Percentiles rank a stretch among this genome's conserved stretches.
These are phyloP conservation scores for Coccomyxa sp. DNA, from an alignment of 139 green algal species.

Conservation along the genomic window DNA sequence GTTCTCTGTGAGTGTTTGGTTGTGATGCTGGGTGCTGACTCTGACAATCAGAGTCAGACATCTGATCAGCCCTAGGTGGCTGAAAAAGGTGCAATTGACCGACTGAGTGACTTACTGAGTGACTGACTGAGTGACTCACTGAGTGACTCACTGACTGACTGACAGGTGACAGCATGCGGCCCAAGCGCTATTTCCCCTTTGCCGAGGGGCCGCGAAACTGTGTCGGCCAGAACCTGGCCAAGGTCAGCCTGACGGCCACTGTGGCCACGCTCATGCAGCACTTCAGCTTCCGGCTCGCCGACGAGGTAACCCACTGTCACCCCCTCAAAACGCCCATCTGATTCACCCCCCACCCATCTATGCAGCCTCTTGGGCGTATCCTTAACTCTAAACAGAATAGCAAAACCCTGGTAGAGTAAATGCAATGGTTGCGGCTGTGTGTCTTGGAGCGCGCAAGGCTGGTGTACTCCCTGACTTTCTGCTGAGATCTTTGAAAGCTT, in stretches of 20 bases:
- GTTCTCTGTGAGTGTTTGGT: background rate
- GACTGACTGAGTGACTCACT: too few species aligned
- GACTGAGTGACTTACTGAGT: background rate
- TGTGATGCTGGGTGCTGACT: background rate
- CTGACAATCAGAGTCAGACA: background rate
- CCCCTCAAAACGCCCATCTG: too few species aligned
- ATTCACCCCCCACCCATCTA: too few species aligned
- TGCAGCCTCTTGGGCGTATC: too few species aligned
- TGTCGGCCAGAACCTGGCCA: slow-evolving; percentile 8
- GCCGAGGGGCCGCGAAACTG: slow-evolving; percentile 9
- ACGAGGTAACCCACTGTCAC: background rate
- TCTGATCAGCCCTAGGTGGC: background rate
- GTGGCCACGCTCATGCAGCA: background rate
- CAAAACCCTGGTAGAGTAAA: too few species aligned
- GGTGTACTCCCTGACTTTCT: too few species aligned
- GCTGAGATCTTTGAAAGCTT: too few species aligned
- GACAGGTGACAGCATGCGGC: background rate
- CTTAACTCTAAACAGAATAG: too few species aligned
- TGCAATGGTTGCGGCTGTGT: too few species aligned
- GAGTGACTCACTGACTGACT: too few species aligned
- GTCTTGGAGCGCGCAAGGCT: too few species aligned
- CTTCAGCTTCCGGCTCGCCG: background rate
- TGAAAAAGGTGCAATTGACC: background rate
- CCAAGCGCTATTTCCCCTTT: slow-evolving; percentile 16
- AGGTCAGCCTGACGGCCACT: background rate